Percentiles rank a stretch among this genome's conserved stretches.
Evolutionary conservation across 108 stramenopile genomes (phyloP).

Genomic region (Fragilaria radians): DNA sequence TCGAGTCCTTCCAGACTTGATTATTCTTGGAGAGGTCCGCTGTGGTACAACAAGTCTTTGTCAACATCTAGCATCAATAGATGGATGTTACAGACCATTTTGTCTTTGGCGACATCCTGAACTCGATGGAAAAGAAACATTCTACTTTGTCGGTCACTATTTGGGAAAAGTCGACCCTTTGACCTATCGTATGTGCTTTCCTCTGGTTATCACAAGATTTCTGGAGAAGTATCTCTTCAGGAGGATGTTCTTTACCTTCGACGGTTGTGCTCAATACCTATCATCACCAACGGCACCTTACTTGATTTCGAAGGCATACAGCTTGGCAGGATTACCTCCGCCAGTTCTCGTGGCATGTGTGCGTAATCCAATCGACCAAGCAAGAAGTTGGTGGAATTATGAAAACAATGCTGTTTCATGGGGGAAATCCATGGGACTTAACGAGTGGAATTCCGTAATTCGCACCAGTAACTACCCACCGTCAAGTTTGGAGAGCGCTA

Average conservation of each 20-base stretch:
- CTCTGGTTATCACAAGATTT: constrained; percentile 44
- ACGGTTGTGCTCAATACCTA: constrained; percentile 66
- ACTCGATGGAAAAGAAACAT: constrained; percentile 52
- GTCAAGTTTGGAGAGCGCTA: constrained; percentile 25
- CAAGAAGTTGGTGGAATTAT: constrained; percentile 64
- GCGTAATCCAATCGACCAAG: constrained; percentile 47
- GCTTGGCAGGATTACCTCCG: constrained; percentile 10
- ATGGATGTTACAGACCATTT: constrained; percentile 49
- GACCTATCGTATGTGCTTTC: constrained; percentile 58
- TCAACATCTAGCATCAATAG: constrained; percentile 29
- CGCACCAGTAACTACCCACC: constrained; percentile 38
- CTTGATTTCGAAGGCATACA: constrained; percentile 48
- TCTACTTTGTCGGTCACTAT: constrained; percentile 66
- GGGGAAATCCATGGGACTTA: constrained; percentile 47
- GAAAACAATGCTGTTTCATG: constrained; percentile 51
- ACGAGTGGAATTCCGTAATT: constrained; percentile 33
- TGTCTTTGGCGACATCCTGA: constrained; percentile 62
- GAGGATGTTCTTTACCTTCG: constrained; percentile 51
- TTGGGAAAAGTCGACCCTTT: constrained; percentile 39
- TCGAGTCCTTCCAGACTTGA: constrained; percentile 46
- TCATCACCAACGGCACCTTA: constrained; percentile 46
- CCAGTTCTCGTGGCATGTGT: constrained; percentile 53
- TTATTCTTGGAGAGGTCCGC: constrained; percentile 59
- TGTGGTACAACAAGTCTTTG: constrained; percentile 63
- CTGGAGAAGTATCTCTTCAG: constrained; percentile 28